These are phyloP conservation scores for Phytophthora sansomeana DNA, from an alignment of 352 stramenopile genomes.

Conservation along the genomic window DNA sequence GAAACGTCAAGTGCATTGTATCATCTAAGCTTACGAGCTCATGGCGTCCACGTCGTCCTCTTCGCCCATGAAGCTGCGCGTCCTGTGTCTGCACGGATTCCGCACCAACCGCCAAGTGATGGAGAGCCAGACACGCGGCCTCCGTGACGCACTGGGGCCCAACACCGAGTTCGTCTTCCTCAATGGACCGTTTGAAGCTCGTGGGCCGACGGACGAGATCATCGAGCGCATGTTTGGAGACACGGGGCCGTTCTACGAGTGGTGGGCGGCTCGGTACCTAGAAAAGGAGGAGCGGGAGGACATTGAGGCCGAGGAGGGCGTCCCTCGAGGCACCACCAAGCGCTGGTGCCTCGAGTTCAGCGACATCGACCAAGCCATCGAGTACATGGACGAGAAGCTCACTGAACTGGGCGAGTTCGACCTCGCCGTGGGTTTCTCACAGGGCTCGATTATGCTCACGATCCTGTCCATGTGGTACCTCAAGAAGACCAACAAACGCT, in stretches of 20 bases:
- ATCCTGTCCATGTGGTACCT: constrained; percentile 69
- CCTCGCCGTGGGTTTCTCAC: constrained; percentile 80
- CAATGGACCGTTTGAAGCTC: constrained; percentile 64
- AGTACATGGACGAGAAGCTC: too few species aligned
- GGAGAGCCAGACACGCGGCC: constrained; percentile 64
- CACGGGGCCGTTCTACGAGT: constrained; percentile 81
- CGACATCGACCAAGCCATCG: constrained; percentile 46
- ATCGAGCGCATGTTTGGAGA: constrained; percentile 65
- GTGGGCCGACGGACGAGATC: too few species aligned
- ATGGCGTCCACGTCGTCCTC: background rate
- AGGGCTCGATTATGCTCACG: constrained; percentile 75
- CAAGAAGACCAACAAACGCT: constrained; percentile 44
- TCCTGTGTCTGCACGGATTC: constrained; percentile 80
- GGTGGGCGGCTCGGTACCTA: constrained; percentile 57
- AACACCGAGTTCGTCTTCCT: constrained; percentile 77
- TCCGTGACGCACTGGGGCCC: constrained; percentile 66
- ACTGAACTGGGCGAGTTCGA: constrained; percentile 78
- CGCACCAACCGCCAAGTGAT: constrained; percentile 81
- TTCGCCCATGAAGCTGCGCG: constrained; percentile 51
- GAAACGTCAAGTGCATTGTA: constrained; percentile 4
- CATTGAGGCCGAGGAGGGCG: constrained; percentile 38
- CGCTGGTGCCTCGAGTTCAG: constrained; percentile 48
- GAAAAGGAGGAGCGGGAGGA: constrained; percentile 54
- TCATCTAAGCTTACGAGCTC: background rate
- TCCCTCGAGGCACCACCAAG: constrained; percentile 30